These are phyloP conservation scores for Chytridium lagenaria DNA, from an alignment of 371 early-diverging fungal species.

Conservation along the genomic window DNA sequence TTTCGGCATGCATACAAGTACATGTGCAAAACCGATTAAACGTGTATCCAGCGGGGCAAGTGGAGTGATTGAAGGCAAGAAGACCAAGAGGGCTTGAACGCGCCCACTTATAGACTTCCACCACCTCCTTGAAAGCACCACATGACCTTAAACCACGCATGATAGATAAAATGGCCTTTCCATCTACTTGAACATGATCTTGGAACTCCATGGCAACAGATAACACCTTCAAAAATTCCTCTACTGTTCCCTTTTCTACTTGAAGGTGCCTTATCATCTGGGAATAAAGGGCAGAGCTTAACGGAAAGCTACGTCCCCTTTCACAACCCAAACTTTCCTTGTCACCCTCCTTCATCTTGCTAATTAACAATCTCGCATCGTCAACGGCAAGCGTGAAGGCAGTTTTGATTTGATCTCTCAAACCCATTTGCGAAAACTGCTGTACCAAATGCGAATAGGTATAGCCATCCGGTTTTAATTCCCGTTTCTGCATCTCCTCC, in stretches of 20 bases:
- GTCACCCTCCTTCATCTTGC: neutral
- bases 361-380: neutral
- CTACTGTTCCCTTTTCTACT: neutral
- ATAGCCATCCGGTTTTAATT: neutral
- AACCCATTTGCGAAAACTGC: neutral
- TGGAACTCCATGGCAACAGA: neutral
- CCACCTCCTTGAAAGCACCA: neutral
- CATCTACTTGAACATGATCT: neutral
- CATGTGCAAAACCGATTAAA: neutral
- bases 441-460: neutral
- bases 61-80: neutral
- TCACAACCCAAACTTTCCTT: neutral
- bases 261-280: neutral
- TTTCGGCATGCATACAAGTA: neutral
- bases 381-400: neutral
- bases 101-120: neutral
- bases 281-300: slow-evolving; percentile 6
- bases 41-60: neutral
- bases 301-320: neutral
- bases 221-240: slow-evolving; percentile 20
- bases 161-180: neutral
- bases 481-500: neutral
- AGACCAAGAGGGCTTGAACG: neutral
- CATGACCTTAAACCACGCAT: neutral
- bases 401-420: neutral